phyloP scores from a whole-genome alignment of 495 filamentous ascomycete species.

The Coniosporium apollinis region DNA sequence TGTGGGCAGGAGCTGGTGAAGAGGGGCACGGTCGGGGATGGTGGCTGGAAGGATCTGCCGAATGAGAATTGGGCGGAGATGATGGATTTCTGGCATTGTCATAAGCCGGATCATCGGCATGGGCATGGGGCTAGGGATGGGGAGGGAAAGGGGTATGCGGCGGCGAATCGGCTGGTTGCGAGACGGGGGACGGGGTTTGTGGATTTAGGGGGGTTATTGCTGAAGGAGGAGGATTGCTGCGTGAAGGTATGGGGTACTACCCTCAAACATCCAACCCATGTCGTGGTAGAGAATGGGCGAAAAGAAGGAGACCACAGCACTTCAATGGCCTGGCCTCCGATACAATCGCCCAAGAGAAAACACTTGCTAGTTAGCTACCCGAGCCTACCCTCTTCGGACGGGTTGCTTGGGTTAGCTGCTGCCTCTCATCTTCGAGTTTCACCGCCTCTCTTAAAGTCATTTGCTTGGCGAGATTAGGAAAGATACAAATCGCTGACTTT shows the following conservation, averaged over 20 bases:
- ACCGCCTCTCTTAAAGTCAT: background rate
- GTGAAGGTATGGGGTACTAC: constrained; percentile 43
- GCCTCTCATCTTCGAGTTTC: too few species aligned
- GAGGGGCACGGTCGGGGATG: constrained; percentile 25
- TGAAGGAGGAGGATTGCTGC: constrained; percentile 45
- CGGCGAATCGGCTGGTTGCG: constrained; percentile 49
- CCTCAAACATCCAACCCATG: background rate
- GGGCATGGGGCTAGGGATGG: constrained; percentile 30
- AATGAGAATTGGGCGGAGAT: constrained; percentile 98
- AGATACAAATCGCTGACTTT: background rate
- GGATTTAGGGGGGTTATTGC: constrained; percentile 57
- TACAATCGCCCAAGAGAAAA: constrained; percentile 8
- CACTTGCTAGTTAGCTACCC: too few species aligned
- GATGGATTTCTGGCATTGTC: constrained; percentile 99
- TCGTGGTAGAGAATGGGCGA: background rate
- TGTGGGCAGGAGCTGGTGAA: constrained; percentile 37
- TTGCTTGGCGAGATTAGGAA: background rate
- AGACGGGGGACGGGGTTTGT: constrained; percentile 53
- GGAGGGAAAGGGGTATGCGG: constrained; percentile 55
- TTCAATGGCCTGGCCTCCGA: constrained; percentile 5
- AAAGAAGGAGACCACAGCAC: constrained; percentile 5
- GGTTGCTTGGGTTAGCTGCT: background rate
- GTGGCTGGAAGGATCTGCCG: constrained; percentile 95
- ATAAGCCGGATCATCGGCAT: constrained; percentile 44
- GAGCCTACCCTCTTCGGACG: background rate